Base-by-base conservation (phyloP, 352 stramenopile species). In the Globisporangium radiosum region DNA sequence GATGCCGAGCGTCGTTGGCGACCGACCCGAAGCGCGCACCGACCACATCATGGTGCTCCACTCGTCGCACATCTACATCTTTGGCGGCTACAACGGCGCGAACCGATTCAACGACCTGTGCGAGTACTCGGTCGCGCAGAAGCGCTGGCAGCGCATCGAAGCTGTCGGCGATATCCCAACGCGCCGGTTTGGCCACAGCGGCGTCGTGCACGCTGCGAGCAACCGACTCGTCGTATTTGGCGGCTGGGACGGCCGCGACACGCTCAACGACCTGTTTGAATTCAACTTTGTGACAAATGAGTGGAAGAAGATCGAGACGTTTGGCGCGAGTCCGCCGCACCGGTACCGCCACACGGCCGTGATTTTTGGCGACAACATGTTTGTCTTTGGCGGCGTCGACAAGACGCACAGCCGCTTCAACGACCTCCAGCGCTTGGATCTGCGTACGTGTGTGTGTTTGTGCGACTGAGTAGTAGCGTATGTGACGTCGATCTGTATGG, bases 11-110 rank as follows among this genome's bases (percentile, higher is more conserved):
- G 62, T 80, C 13, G 54, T 71, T 7, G 69, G 74, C 38, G 69
- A 90, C 38, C 73, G 81, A 0, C 87, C 87, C 0, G 79, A 91
- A 66, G 78, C 83, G 5, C 77, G 87, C 39, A 95, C 87, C 4
- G 87, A 95, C 56, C 87, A 95, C 69, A 92, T 90, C 47, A 93
- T 95, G 85, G 83, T 90, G 54, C 69, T 90, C 11, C 85, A 93
- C 56, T 68, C 71, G 9, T 73, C 72, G 54, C 89, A 73, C 66
- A 90, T 95, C 59, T 92, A 90, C 62, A 79, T 95, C 25, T 95
- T 95, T 64, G 87, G 87, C 40, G 87, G 87, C n/a, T 95, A 93
- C 71, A 92, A 95, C 43, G 84, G 84, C 0, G 83, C 76, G 7
- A 85, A 64, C 48, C 75, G 87, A 11, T 94, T 92, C 61, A 93